A percentile compares a stretch with the other conserved stretches of the same genome.
phyloP scores from a whole-genome alignment of 2,329 filamentous ascomycete species.

The Fusarium sp. region DNA sequence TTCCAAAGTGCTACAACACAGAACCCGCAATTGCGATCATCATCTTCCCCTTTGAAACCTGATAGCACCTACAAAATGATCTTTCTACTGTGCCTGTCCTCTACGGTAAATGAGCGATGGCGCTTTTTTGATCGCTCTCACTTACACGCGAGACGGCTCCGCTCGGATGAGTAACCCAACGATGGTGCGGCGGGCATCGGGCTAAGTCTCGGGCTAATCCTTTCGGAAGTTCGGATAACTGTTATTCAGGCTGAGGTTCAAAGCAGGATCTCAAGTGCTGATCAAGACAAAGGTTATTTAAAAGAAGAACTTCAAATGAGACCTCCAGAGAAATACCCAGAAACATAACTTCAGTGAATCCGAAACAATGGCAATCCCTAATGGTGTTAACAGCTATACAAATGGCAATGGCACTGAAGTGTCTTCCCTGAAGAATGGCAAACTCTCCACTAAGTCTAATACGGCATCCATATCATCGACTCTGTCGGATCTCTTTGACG shows the following conservation, averaged over 20 bases:
- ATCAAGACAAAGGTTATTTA: conserved; percentile 8
- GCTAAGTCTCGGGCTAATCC: conserved; percentile 9
- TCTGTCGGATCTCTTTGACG: conserved; percentile 33
- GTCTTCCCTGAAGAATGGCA: not conserved
- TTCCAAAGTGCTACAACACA: no score
- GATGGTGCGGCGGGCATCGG: conserved; percentile 12
- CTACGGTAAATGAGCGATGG: no score
- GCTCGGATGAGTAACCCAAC: not conserved
- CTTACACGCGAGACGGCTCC: not conserved
- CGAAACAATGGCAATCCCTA: conserved; percentile 4
- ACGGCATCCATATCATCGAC: not conserved
- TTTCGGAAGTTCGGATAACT: not conserved
- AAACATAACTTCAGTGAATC: not conserved
- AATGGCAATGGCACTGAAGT: conserved; percentile 1
- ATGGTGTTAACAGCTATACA: not conserved
- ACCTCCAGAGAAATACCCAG: no score
- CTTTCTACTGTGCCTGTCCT: no score
- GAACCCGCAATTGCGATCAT: no score
- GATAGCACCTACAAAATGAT: no score
- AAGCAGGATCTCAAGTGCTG: not conserved
- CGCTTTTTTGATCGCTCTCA: not conserved
- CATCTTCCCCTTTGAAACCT: no score
- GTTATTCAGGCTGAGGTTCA: not conserved
- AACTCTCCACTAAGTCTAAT: not conserved
- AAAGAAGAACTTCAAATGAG: not conserved